phyloP scores from a whole-genome alignment of 148 eudicot genomes.

The Polygonum maritimum region DNA sequence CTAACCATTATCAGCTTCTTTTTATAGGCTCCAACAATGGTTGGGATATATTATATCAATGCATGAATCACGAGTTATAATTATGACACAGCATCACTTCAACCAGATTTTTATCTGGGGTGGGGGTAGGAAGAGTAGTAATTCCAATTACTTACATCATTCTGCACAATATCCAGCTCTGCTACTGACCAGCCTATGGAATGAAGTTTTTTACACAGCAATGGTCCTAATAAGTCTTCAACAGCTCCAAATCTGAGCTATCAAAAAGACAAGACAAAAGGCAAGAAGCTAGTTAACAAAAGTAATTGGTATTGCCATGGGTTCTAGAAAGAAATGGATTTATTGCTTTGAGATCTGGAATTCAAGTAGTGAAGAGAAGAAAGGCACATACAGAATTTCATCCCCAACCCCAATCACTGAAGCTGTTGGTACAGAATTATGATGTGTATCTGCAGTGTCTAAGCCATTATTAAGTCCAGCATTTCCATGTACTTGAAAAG shows the following conservation, averaged over 20 bases:
- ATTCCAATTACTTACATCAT: slow-evolving; percentile 53
- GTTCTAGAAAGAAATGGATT: not conserved
- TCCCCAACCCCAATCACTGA: slow-evolving; percentile 86
- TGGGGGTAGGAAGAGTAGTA: not conserved
- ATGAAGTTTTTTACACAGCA: slow-evolving; percentile 68
- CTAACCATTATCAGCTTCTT: not conserved
- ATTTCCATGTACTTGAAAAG: slow-evolving; percentile 23
- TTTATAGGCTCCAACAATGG: not conserved
- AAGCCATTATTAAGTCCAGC: slow-evolving; percentile 46
- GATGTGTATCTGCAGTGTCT: slow-evolving; percentile 23
- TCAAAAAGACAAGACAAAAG: slow-evolving; percentile 33
- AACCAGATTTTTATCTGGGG: not conserved
- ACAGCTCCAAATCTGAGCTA: slow-evolving; percentile 86
- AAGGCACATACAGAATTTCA: slow-evolving; percentile 76
- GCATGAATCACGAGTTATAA: not conserved
- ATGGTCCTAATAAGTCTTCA: slow-evolving; percentile 64
- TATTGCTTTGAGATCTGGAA: not conserved
- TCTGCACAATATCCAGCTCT: slow-evolving; percentile 51
- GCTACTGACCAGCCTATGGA: slow-evolving; percentile 79
- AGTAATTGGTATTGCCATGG: not conserved
- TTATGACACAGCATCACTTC: not conserved
- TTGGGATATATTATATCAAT: not conserved
- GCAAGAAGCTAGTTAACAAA: slow-evolving; percentile 20
- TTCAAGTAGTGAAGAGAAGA: not conserved
- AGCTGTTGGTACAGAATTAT: slow-evolving; percentile 52